Percentiles rank a stretch among this genome's conserved stretches.
These are phyloP conservation scores for Wallacemonas rigidus DNA, from an alignment of 208 protist species.

Conservation along the genomic window DNA sequence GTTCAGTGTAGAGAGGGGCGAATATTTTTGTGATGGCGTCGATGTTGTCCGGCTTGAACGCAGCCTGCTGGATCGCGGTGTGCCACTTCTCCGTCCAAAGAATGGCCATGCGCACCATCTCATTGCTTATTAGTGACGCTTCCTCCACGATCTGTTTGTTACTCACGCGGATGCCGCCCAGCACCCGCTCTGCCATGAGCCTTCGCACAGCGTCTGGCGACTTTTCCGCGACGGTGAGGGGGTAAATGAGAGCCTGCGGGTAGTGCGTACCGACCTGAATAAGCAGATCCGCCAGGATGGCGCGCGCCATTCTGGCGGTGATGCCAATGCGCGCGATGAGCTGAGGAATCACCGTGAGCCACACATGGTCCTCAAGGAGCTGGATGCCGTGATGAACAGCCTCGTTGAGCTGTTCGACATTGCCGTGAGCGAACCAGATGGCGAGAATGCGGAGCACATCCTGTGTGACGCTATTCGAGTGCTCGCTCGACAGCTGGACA, in stretches of 20 bases:
- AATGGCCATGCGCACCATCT: constrained; percentile 99
- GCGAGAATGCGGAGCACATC: constrained; percentile 98
- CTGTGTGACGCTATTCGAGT: constrained; percentile 89
- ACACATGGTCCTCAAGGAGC: constrained; percentile 95
- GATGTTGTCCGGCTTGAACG: constrained; percentile 94
- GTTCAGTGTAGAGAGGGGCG: constrained; percentile 95
- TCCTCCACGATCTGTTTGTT: constrained; percentile 91
- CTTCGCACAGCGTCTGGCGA: constrained; percentile 74
- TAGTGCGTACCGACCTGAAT: constrained; percentile 95
- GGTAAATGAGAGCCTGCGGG: constrained; percentile 99
- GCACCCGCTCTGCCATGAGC: constrained; percentile 80
- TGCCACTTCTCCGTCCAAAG: constrained; percentile 96
- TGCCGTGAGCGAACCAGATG: constrained; percentile 97
- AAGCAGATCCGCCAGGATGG: constrained; percentile 95
- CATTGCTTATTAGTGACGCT: constrained; percentile 96
- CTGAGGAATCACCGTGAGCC: constrained; percentile 99
- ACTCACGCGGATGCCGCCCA: constrained; percentile 75
- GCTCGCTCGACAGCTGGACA: constrained; percentile 71
- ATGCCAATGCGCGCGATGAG: constrained; percentile 98
- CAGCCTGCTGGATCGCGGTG: constrained; percentile 95
- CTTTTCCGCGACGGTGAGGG: constrained; percentile 97
- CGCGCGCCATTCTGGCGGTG: constrained; percentile 77
- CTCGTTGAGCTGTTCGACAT: constrained; percentile 67
- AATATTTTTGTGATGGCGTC: constrained; percentile 91
- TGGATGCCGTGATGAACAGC: constrained; percentile 92